A percentile compares a stretch with the other conserved stretches of the same genome.
Conservation (phyloP, 106 monocot species). For the Iris macrosiphon region DNA sequence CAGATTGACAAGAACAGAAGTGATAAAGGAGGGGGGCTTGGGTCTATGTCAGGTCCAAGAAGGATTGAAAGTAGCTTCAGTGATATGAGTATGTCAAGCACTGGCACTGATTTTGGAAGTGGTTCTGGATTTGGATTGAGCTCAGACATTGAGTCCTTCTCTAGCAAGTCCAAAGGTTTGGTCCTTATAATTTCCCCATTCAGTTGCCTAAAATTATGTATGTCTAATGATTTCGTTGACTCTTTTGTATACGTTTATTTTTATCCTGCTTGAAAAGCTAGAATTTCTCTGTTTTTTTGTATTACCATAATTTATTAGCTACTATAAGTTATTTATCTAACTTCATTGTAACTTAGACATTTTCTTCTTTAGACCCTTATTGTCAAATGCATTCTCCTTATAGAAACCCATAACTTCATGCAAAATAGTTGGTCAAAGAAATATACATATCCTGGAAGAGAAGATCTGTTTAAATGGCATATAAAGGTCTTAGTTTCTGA, state of each 20-base stretch:
- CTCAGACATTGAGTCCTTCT: conserved; percentile 59
- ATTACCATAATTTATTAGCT: too few relatives aligned
- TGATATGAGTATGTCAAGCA: conserved; percentile 73
- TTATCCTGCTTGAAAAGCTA: background rate
- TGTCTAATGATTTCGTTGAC: background rate
- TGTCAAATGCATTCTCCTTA: too few relatives aligned
- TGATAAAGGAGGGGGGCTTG: conserved; percentile 81
- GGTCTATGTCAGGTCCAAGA: conserved; percentile 63
- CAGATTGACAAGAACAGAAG: conserved; percentile 90
- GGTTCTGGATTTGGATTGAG: conserved; percentile 82
- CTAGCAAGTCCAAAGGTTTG: conserved; percentile 78
- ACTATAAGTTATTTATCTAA: too few relatives aligned
- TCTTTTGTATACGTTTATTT: too few relatives aligned
- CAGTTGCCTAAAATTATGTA: background rate
- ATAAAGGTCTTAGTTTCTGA: too few relatives aligned
- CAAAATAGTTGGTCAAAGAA: too few relatives aligned
- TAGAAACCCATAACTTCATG: too few relatives aligned
- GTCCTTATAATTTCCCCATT: background rate
- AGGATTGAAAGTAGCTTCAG: conserved; percentile 37
- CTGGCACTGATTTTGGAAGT: conserved; percentile 85
- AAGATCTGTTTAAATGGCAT: too few relatives aligned
- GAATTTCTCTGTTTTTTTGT: too few relatives aligned
- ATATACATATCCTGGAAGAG: too few relatives aligned
- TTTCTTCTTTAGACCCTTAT: too few relatives aligned
- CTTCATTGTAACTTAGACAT: too few relatives aligned